A percentile compares a stretch with the other conserved stretches of the same genome.
phyloP scores from a whole-genome alignment of 2,329 filamentous ascomycete species.

The Botrytis galanthina region DNA sequence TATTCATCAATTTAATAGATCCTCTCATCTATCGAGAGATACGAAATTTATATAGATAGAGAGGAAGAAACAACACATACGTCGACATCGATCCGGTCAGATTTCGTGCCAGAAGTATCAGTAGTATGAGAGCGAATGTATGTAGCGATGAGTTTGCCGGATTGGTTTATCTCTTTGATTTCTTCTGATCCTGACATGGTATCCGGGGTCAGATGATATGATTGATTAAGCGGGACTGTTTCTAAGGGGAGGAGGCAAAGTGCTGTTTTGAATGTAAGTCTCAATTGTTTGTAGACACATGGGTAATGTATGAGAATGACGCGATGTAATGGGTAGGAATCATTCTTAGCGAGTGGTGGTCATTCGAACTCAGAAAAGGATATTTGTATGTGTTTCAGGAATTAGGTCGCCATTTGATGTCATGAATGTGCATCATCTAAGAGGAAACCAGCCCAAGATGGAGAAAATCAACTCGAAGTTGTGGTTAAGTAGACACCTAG shows the following conservation, averaged over 20 bases:
- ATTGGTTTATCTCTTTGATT: constrained; percentile 36
- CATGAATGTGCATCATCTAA: not conserved
- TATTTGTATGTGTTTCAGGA: not conserved
- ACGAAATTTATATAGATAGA: not conserved
- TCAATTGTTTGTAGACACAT: not conserved
- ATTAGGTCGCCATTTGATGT: not conserved
- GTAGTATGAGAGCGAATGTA: constrained; percentile 27
- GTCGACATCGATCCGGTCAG: constrained; percentile 32
- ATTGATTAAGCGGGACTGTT: not conserved
- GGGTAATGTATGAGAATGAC: not conserved
- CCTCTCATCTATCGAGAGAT: not conserved
- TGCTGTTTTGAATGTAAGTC: not conserved
- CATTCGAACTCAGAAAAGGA: not conserved
- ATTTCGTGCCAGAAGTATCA: not conserved
- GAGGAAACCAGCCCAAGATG: not conserved
- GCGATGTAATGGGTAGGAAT: not conserved
- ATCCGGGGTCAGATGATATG: not conserved
- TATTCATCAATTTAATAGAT: not conserved
- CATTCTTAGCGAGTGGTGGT: not conserved
- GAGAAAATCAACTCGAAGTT: not conserved
- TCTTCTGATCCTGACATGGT: constrained; percentile 13
- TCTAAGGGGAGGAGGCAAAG: not conserved
- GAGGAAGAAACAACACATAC: constrained; percentile 22
- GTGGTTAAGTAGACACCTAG: not conserved
- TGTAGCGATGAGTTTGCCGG: constrained; percentile 37